These are phyloP conservation scores for Drechslerella coelobrocha DNA, from an alignment of 2,329 filamentous ascomycete species.

Conservation along the genomic window DNA sequence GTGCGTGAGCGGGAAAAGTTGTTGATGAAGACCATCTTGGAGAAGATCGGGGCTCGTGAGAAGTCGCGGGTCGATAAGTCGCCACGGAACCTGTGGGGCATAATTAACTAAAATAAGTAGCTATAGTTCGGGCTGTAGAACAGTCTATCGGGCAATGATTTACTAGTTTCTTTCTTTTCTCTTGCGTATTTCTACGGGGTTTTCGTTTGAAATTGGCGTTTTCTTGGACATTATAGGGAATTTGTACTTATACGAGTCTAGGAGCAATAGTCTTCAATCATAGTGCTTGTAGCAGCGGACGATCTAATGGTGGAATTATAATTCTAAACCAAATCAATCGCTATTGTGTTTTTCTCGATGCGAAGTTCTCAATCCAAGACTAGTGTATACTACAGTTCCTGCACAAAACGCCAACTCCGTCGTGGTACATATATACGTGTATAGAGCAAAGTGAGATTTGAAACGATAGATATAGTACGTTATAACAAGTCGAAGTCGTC, in stretches of 20 bases:
- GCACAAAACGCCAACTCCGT: slow-evolving; percentile 23
- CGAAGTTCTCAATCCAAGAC: too few relatives aligned
- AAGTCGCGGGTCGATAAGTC: slow-evolving; percentile 16
- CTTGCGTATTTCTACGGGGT: too few relatives aligned
- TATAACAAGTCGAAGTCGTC: slow-evolving; percentile 73
- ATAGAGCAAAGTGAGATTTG: not conserved
- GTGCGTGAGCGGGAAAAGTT: slow-evolving; percentile 55
- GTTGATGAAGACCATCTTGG: slow-evolving; percentile 38
- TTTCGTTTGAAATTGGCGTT: too few relatives aligned
- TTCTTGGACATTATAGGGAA: too few relatives aligned
- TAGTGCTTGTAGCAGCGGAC: too few relatives aligned
- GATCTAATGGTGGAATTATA: too few relatives aligned
- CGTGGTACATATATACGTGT: slow-evolving; percentile 21
- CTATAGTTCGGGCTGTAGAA: too few relatives aligned
- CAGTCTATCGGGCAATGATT: not conserved
- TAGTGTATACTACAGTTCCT: slow-evolving; percentile 13
- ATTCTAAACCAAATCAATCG: too few relatives aligned
- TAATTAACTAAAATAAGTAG: slow-evolving; percentile 17
- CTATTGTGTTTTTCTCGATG: too few relatives aligned
- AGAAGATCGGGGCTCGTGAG: slow-evolving; percentile 16
- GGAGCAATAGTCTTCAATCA: too few relatives aligned
- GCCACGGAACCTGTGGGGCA: slow-evolving; percentile 37
- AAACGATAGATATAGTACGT: slow-evolving; percentile 43
- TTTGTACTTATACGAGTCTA: too few relatives aligned
- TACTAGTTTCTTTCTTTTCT: not conserved